Base-by-base conservation (phyloP, 257 asterid species). In the Salvia hispanica region DNA sequence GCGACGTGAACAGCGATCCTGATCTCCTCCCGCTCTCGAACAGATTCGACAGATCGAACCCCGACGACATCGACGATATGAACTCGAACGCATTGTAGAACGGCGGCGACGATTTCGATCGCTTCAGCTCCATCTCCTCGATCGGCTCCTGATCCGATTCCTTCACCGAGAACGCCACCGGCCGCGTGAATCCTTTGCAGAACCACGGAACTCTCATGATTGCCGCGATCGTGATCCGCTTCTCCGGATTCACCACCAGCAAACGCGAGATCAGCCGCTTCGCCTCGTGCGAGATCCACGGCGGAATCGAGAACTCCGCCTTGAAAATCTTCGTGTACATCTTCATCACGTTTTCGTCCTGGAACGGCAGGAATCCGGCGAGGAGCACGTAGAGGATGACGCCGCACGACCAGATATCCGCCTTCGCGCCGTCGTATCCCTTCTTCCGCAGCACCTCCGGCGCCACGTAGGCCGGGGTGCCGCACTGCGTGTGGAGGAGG, bases 361-460 rank as follows among this genome's bases (percentile, higher is more conserved):
- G 86, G 34, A 90, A 90, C 1, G 97, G 97, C 40, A 90, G 73
- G 69, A 71, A 90, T 0, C 97, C 97, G 4, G 90, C 94, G 3
- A 90, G 74, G 3, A 90, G 73, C 21, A 79, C 97, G 57, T 90
- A 90, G 4, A 90, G 74, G 44, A 90, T 80, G 25, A 90, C 94
- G 6, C 97, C 97, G 67, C 97, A 90, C 0, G 97, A 90, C 97
- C 97, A 90, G n/a, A 90, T 79, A 71, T 90, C 97, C 1, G 94
- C 82, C 67, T 76, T 84, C 0, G 88, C 86, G 7, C 97, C 97
- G 66, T 86, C 95, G 51, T 90, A 90, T 2, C 97, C 97, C 71
- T 80, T 86, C 54, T 78, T 81, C 62, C 94, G 64, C 0, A 90
- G 65, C 2, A 90, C 94, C 57, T 90, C 97, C 9, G 97, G 97